These are phyloP conservation scores for Ceratobasidium sp. DNA, from an alignment of 1,284 basidiomycete species.

Conservation along the genomic window DNA sequence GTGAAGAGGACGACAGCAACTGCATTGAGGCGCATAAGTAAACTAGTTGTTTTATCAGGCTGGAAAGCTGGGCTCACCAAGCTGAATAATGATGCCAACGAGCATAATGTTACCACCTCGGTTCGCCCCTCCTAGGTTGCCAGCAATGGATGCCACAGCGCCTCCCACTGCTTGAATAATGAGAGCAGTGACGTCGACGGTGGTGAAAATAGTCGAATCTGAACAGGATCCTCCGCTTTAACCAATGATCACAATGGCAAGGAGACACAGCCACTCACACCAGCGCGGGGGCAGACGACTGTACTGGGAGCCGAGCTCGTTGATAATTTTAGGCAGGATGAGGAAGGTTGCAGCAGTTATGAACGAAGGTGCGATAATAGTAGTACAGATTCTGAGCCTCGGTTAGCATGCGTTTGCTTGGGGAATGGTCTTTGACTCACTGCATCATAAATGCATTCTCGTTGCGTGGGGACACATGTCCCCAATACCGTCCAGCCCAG, in stretches of 20 bases:
- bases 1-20: slow-evolving; percentile 55
- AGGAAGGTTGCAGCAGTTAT: slow-evolving; percentile 48
- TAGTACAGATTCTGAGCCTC: slow-evolving; percentile 7
- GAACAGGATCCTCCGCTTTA: too few relatives aligned
- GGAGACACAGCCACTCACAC: slow-evolving; percentile 44
- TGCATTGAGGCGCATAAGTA: slow-evolving; percentile 23
- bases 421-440: slow-evolving; percentile 52
- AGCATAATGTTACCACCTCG: slow-evolving; percentile 52
- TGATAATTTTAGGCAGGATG: slow-evolving; percentile 57
- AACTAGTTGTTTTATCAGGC: too few relatives aligned
- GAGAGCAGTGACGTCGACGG: slow-evolving; percentile 58
- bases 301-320: slow-evolving; percentile 54
- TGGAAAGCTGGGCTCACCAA: slow-evolving; percentile 49
- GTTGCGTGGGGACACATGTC: slow-evolving; percentile 39
- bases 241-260: too few relatives aligned
- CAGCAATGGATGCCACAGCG: slow-evolving; percentile 53
- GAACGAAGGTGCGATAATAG: slow-evolving; percentile 45
- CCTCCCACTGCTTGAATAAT: slow-evolving; percentile 60
- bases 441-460: slow-evolving; percentile 63
- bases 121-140: slow-evolving; percentile 33
- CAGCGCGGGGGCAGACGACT: slow-evolving; percentile 55
- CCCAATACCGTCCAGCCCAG: slow-evolving; percentile 53
- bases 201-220: slow-evolving; percentile 57
- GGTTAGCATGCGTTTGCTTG: slow-evolving; percentile 11
- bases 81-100: slow-evolving; percentile 53